Evolutionary conservation across 805 yeast species (phyloP).

Genomic region (Priceomyces melissophilus): DNA sequence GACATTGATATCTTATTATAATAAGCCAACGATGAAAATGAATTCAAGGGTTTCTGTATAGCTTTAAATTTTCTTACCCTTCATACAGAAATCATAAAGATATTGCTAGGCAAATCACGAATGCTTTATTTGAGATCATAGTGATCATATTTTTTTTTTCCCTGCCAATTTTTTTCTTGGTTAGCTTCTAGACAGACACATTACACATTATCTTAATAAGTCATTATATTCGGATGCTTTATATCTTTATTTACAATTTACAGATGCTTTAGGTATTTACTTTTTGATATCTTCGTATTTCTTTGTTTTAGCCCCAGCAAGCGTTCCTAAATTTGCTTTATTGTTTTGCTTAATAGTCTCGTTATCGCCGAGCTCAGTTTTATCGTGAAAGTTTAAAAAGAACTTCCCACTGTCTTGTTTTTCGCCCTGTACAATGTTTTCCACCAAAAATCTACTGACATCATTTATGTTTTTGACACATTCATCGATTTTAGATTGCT

Average conservation of each 20-base stretch:
- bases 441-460: conserved; percentile 63
- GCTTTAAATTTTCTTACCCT: neutral
- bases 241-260: conserved; percentile 1
- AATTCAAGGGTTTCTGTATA: neutral
- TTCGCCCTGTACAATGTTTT: conserved; percentile 85
- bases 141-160: no score
- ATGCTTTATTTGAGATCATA: no score
- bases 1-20: conserved; percentile 5
- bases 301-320: conserved; percentile 50
- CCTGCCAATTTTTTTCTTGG: no score
- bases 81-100: neutral
- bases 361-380: conserved; percentile 90
- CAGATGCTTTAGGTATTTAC: neutral
- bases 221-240: neutral
- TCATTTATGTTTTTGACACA: conserved; percentile 58
- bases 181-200: no score
- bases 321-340: conserved; percentile 40
- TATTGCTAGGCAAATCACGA: neutral
- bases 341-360: conserved; percentile 62
- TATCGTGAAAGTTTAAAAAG: conserved; percentile 66
- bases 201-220: no score
- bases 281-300: conserved; percentile 21
- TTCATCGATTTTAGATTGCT: conserved; percentile 23
- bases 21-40: no score
- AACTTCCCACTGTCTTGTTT: conserved; percentile 44